Evolutionary conservation across 805 yeast genomes (phyloP).

Genomic region (Pichia gijzeniarum): DNA sequence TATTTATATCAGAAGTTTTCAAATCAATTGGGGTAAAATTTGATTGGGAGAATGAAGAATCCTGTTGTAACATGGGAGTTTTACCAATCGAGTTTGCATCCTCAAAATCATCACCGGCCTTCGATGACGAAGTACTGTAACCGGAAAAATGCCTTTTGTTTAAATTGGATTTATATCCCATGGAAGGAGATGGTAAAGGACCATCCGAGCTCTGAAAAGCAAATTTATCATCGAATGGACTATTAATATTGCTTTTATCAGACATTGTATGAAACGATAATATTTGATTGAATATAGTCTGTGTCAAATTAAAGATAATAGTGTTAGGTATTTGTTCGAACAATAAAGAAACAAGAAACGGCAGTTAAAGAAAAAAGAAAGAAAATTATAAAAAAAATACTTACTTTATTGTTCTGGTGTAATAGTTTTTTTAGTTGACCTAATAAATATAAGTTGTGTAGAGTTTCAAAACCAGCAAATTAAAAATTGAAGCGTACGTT

Average conservation of each 20-base stretch:
- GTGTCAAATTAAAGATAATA: neutral
- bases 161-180: slow-evolving; percentile 12
- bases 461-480: too few relatives aligned
- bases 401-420: too few relatives aligned
- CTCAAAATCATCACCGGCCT: slow-evolving; percentile 12
- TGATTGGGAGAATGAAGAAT: slow-evolving; percentile 13
- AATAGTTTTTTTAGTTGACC: too few relatives aligned
- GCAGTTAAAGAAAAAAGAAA: too few relatives aligned
- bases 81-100: slow-evolving; percentile 19
- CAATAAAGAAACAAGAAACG: neutral
- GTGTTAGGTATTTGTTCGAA: neutral
- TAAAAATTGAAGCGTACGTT: too few relatives aligned
- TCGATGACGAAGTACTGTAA: slow-evolving; percentile 13
- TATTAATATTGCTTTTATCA: slow-evolving; percentile 3
- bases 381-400: too few relatives aligned
- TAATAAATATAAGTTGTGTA: too few relatives aligned
- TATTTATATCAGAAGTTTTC: slow-evolving; percentile 13
- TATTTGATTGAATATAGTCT: neutral
- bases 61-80: slow-evolving; percentile 22
- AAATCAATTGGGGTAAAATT: slow-evolving; percentile 9
- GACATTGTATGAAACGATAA: slow-evolving; percentile 6
- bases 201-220: slow-evolving; percentile 10
- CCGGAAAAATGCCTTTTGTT: slow-evolving; percentile 16
- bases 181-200: slow-evolving; percentile 12
- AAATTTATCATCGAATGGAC: slow-evolving; percentile 20